Evolutionary conservation across 2,329 filamentous ascomycete genomes (phyloP).

Genomic region (Epichloe elymi): DNA sequence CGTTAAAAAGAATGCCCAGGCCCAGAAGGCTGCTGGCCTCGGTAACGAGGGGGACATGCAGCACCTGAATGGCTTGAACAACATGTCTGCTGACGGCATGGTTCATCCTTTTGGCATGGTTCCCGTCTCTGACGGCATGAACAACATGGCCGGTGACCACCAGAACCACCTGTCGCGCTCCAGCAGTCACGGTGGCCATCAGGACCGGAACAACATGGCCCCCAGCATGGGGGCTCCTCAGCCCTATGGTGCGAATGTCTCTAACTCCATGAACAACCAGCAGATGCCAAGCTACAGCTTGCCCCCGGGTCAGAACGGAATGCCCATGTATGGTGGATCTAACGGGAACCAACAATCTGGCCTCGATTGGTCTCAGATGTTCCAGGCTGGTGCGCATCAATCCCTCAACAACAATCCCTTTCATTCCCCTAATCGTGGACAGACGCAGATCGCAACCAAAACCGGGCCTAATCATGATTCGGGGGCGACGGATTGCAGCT

Average conservation of each 20-base stretch:
- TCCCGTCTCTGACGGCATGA: slow-evolving; percentile 43
- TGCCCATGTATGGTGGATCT: slow-evolving; percentile 49
- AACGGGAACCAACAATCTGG: slow-evolving; percentile 47
- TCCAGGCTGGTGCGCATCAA: slow-evolving; percentile 58
- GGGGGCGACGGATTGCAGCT: slow-evolving; percentile 33
- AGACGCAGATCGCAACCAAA: slow-evolving; percentile 58
- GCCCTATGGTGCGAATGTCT: slow-evolving; percentile 43
- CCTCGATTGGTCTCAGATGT: slow-evolving; percentile 69
- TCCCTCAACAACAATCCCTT: slow-evolving; percentile 46
- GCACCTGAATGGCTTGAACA: slow-evolving; percentile 48
- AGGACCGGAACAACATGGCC: slow-evolving; percentile 43
- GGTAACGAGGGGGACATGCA: slow-evolving; percentile 41
- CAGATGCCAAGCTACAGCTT: slow-evolving; percentile 53
- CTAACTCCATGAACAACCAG: slow-evolving; percentile 50
- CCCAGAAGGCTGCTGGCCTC: slow-evolving; percentile 41
- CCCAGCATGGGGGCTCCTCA: slow-evolving; percentile 39
- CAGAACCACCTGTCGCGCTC: slow-evolving; percentile 44
- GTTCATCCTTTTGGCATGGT: slow-evolving; percentile 45
- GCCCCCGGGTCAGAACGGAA: slow-evolving; percentile 49
- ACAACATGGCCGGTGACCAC: slow-evolving; percentile 46
- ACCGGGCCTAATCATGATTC: slow-evolving; percentile 46
- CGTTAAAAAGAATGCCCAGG: slow-evolving; percentile 60
- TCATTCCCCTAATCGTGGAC: slow-evolving; percentile 46
- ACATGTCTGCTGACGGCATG: slow-evolving; percentile 43
- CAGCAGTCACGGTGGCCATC: slow-evolving; percentile 42